Base-by-base conservation (phyloP, 2,329 filamentous ascomycete species). In the Camillea tinctor region DNA sequence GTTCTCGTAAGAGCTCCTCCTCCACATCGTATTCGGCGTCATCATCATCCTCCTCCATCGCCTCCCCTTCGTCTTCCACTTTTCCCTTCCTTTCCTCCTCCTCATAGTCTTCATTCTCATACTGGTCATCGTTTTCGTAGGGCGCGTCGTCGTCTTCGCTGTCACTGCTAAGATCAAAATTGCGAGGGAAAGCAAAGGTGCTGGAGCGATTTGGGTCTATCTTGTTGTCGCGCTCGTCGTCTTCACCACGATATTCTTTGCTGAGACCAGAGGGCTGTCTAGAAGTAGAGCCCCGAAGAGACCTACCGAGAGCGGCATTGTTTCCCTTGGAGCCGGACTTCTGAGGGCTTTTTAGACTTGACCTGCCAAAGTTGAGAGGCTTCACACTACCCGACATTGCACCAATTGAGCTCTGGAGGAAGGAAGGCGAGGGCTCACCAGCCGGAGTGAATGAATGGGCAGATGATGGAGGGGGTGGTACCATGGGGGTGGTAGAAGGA, bases 341-440 rank as follows among this genome's bases (percentile, higher is more conserved):
- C 21, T 63, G 52, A 9, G 74, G 64, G 24, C 68, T 69, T 51
- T 67, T 65, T 15, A 72, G 56, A 21, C 62, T 71, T 55, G 73
- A 60, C 52, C 68, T 68, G n/a, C 76, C 76, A 57, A 80, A 80
- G 60, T 69, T 75, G 19, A 73, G 71, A 0, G 79, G 68, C 52
- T 78, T 80, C n/a, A 70, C 68, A 19, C 73, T 72, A 36, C 72
- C 72, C 44, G 73, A 72, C 67, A 75, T 74, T 50, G 74, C 78
- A 53, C 77, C 77, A 74, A 84, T 78, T 44, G 83, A 85, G 72
- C 82, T 84, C 58, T 82, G 80, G 44, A 86, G 72, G 66, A 78
- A 85, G 13, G 81, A 81, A 26, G 78, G 81, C 21, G 84, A 82
- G 0, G 84, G 84, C 17, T 83, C 82, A 58, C 84, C 84, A 17